A percentile compares a stretch with the other conserved stretches of the same genome.
Evolutionary conservation across 352 stramenopile genomes (phyloP).

Genomic region (Pythium rishiriense): DNA sequence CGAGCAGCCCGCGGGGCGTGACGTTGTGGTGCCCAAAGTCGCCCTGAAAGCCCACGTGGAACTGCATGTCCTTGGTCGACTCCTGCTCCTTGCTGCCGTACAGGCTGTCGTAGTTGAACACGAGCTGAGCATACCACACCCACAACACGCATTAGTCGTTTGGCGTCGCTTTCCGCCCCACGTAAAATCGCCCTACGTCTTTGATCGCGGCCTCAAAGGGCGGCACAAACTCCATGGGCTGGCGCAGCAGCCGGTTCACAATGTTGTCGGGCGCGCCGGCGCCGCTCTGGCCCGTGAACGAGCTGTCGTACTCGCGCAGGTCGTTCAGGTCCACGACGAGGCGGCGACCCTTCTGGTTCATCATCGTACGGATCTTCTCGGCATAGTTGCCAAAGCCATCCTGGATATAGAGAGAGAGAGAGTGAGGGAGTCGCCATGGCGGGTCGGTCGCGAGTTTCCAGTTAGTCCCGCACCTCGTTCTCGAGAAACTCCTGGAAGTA

Average conservation of each 20-base stretch:
- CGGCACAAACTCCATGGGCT: conserved; percentile 82
- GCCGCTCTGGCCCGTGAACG: conserved; percentile 60
- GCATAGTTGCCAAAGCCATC: conserved; percentile 74
- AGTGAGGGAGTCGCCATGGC: background rate
- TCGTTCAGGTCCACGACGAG: conserved; percentile 91
- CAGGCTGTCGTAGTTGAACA: conserved; percentile 82
- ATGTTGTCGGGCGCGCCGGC: conserved; percentile 72
- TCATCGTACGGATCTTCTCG: conserved; percentile 83
- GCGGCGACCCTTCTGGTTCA: conserved; percentile 68
- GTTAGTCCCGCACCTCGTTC: conserved; percentile 73
- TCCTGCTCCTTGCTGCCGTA: conserved; percentile 79
- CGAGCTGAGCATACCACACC: conserved; percentile 30
- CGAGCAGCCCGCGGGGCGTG: conserved; percentile 92
- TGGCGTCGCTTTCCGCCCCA: too few relatives aligned
- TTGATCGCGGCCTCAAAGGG: conserved; percentile 85
- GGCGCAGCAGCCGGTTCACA: conserved; percentile 68
- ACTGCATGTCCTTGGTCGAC: conserved; percentile 68
- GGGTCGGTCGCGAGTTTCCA: too few relatives aligned
- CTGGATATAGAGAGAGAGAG: conserved; percentile 23
- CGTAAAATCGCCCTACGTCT: conserved; percentile 35
- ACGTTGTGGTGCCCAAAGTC: conserved; percentile 93
- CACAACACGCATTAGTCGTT: too few relatives aligned
- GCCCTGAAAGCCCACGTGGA: conserved; percentile 92
- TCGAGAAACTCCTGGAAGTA: conserved; percentile 86
- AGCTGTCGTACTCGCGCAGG: conserved; percentile 88